These are phyloP conservation scores for Fusarium papillatum DNA, from an alignment of 2,329 filamentous ascomycete genomes.

Conservation along the genomic window DNA sequence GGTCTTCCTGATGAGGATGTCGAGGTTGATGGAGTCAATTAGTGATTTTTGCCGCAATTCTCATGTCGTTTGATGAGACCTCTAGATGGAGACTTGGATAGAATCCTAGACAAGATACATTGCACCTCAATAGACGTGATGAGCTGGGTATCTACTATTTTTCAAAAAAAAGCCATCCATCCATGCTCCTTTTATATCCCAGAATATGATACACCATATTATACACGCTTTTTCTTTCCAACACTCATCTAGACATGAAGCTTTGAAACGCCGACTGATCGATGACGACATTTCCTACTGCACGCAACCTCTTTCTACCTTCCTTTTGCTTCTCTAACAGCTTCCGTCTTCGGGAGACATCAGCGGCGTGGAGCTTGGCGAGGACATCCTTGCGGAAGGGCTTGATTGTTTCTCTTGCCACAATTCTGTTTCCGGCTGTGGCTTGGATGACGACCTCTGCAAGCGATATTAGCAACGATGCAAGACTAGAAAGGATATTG, in stretches of 20 bases:
- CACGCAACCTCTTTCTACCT: conserved; percentile 87
- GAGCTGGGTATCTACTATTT: conserved; percentile 20
- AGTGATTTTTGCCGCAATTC: background rate
- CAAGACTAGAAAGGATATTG: background rate
- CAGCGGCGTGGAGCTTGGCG: conserved; percentile 92
- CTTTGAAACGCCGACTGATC: conserved; percentile 96
- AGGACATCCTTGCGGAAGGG: conserved; percentile 97
- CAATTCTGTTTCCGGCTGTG: conserved; percentile 82
- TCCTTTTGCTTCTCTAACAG: conserved; percentile 97
- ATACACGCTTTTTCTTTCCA: conserved; percentile 20
- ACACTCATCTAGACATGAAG: conserved; percentile 82
- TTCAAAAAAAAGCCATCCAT: conserved; percentile 12
- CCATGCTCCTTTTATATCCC: conserved; percentile 3
- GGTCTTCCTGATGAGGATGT: conserved; percentile 52
- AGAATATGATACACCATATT: conserved; percentile 32
- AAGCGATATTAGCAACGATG: background rate
- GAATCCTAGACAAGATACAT: background rate
- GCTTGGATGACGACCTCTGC: conserved; percentile 94
- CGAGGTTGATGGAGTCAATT: background rate
- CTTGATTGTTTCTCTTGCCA: conserved; percentile 95
- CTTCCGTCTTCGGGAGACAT: conserved; percentile 86
- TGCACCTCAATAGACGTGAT: background rate
- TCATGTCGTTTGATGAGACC: background rate
- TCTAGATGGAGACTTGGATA: background rate
- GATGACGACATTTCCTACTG: conserved; percentile 93